A percentile compares a stretch with the other conserved stretches of the same genome.
Conservation (phyloP, 768 basidiomycete genomes). For the Termitomyces heimii region DNA sequence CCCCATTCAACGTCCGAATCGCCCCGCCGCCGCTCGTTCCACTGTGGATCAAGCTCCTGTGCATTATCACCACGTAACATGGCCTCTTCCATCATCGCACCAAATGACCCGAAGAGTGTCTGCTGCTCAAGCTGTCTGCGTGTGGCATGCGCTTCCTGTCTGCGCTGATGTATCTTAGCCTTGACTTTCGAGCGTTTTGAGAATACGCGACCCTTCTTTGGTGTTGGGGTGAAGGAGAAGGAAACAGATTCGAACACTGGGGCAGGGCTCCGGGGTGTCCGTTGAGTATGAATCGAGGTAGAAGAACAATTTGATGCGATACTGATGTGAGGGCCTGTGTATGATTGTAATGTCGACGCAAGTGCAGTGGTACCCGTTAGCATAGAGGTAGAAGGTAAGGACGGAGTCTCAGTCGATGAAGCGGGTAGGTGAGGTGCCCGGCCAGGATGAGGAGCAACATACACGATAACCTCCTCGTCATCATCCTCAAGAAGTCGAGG, state of each 20-base stretch:
- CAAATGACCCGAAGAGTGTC: slow-evolving; percentile 39
- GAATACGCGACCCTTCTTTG: slow-evolving; percentile 24
- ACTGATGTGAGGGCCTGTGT: background rate
- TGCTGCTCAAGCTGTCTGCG: slow-evolving; percentile 21
- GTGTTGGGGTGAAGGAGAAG: slow-evolving; percentile 28
- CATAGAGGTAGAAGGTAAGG: slow-evolving; percentile 14
- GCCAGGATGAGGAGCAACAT: slow-evolving; percentile 70
- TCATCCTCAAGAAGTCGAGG: slow-evolving; percentile 21
- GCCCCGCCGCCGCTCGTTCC: slow-evolving; percentile 42
- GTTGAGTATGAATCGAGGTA: background rate
- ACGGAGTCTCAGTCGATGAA: background rate
- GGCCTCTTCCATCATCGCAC: slow-evolving; percentile 52
- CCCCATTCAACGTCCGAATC: slow-evolving; percentile 41
- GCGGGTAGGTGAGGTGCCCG: slow-evolving; percentile 10
- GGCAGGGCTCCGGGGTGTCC: background rate
- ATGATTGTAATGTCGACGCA: background rate
- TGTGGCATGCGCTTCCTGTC: slow-evolving; percentile 16
- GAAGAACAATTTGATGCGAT: background rate
- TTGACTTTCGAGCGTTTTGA: slow-evolving; percentile 18
- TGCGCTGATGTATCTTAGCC: slow-evolving; percentile 17
- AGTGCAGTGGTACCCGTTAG: slow-evolving; percentile 19
- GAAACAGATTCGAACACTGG: slow-evolving; percentile 24
- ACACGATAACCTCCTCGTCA: slow-evolving; percentile 71
- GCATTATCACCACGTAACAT: slow-evolving; percentile 33
- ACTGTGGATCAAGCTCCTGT: slow-evolving; percentile 26